Conservation (phyloP, 1,284 basidiomycete genomes). For the Ceratobasidium sp. region DNA sequence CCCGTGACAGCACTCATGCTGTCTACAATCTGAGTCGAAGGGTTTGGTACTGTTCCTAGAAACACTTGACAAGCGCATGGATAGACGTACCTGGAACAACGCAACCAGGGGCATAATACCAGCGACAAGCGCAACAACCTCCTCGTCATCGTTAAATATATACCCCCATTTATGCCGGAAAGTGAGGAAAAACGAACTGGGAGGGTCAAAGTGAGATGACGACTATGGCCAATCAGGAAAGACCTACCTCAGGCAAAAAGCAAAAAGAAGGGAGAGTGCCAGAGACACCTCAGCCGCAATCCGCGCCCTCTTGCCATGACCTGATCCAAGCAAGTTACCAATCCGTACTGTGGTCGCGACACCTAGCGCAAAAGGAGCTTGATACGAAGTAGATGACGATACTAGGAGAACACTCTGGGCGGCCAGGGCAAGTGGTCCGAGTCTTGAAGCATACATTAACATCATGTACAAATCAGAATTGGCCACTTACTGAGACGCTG, state of each 20-base stretch:
- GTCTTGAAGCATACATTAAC: slow-evolving; percentile 44
- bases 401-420: slow-evolving; percentile 78
- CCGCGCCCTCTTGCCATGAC: slow-evolving; percentile 60
- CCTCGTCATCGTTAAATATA: slow-evolving; percentile 71
- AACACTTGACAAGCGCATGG: neutral
- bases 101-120: slow-evolving; percentile 79
- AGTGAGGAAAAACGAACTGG: slow-evolving; percentile 11
- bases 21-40: slow-evolving; percentile 33
- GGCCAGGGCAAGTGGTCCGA: slow-evolving; percentile 69
- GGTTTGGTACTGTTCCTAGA: neutral
- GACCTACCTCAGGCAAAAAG: slow-evolving; percentile 14
- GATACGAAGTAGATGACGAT: slow-evolving; percentile 63
- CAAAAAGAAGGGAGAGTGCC: slow-evolving; percentile 61
- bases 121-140: slow-evolving; percentile 66
- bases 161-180: slow-evolving; percentile 63
- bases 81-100: slow-evolving; percentile 68
- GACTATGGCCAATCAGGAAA: neutral
- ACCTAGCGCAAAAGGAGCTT: slow-evolving; percentile 55
- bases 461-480: neutral
- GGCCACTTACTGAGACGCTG: slow-evolving; percentile 26
- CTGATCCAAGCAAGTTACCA: slow-evolving; percentile 73
- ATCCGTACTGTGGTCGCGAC: slow-evolving; percentile 75
- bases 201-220: slow-evolving; percentile 24
- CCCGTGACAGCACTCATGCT: slow-evolving; percentile 37
- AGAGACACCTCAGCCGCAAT: slow-evolving; percentile 68